A percentile compares a stretch with the other conserved stretches of the same genome.
Conservation (phyloP, 805 yeast species). For the Saturnispora halmiae region DNA sequence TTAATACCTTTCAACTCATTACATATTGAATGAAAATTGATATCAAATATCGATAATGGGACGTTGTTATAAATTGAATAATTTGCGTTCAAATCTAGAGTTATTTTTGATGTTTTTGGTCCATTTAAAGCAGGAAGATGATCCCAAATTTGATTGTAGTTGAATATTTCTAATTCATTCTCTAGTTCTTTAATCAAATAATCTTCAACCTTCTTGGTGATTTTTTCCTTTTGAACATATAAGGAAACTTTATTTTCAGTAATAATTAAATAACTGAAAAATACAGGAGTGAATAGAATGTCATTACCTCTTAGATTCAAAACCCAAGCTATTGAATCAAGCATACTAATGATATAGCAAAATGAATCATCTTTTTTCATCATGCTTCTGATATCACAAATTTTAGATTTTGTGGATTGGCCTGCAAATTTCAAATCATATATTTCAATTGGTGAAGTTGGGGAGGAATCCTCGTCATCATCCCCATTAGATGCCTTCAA, state of each 20-base stretch:
- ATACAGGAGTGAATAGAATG: constrained; percentile 79
- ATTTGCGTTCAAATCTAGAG: constrained; percentile 21
- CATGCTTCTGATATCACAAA: constrained; percentile 25
- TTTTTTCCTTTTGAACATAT: constrained; percentile 36
- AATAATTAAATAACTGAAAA: constrained; percentile 56
- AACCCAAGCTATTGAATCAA: constrained; percentile 48
- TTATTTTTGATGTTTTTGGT: constrained; percentile 11
- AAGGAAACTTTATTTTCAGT: constrained; percentile 30
- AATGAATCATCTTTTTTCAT: constrained; percentile 25
- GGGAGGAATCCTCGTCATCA: constrained; percentile 15
- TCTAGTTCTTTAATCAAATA: constrained; percentile 21
- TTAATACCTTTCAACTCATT: constrained; percentile 66
- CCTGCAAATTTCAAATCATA: constrained; percentile 36
- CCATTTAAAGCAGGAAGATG: constrained; percentile 34
- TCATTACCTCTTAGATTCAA: constrained; percentile 51
- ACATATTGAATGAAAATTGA: constrained; percentile 28
- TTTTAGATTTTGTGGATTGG: constrained; percentile 30
- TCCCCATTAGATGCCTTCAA: constrained; percentile 47
- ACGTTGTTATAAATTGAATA: constrained; percentile 23
- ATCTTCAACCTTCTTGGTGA: constrained; percentile 19
- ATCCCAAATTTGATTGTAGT: constrained; percentile 51
- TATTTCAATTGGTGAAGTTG: constrained; percentile 25
- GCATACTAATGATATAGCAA: constrained; percentile 42
- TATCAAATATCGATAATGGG: constrained; percentile 19
- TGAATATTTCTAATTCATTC: constrained; percentile 30